Conservation (phyloP, 352 stramenopile genomes). For the Globisporangium echinulatum region DNA sequence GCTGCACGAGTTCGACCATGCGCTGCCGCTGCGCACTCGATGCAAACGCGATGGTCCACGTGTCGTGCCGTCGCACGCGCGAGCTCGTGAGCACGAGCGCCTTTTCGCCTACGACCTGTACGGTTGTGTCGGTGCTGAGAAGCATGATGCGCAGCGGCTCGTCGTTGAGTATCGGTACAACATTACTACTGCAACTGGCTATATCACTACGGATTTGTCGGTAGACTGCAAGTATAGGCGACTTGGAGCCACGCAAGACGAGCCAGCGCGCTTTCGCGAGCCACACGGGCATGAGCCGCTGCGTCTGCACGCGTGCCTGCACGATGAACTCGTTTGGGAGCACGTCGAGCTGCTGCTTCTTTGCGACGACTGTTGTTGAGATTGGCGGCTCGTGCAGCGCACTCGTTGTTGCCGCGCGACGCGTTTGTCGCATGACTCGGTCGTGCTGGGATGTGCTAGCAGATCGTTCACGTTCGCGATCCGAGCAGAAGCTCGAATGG, state of each 20-base stretch:
- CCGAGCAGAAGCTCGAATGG: constrained; percentile 4
- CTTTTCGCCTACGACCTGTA: constrained; percentile 37
- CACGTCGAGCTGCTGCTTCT: constrained; percentile 19
- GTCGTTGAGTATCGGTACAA: constrained; percentile 18
- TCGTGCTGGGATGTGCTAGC: too few relatives aligned
- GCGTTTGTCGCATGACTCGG: neutral
- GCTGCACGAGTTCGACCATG: constrained; percentile 45
- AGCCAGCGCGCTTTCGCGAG: constrained; percentile 46
- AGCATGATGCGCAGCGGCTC: constrained; percentile 46
- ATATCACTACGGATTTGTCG: constrained; percentile 15
- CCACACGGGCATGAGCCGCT: constrained; percentile 49
- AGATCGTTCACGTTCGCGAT: neutral
- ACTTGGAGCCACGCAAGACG: constrained; percentile 56
- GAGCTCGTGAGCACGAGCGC: constrained; percentile 44
- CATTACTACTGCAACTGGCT: neutral
- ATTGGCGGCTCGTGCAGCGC: neutral
- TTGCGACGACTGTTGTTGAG: neutral
- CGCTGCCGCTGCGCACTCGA: constrained; percentile 30
- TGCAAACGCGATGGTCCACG: constrained; percentile 42
- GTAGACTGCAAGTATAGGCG: constrained; percentile 47
- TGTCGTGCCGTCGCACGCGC: constrained; percentile 46
- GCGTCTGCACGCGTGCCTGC: constrained; percentile 34
- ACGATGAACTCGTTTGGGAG: constrained; percentile 50
- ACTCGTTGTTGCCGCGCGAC: neutral
- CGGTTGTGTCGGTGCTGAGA: constrained; percentile 37